Conservation (phyloP, 208 protist species). For the Leishmania tropica region DNA sequence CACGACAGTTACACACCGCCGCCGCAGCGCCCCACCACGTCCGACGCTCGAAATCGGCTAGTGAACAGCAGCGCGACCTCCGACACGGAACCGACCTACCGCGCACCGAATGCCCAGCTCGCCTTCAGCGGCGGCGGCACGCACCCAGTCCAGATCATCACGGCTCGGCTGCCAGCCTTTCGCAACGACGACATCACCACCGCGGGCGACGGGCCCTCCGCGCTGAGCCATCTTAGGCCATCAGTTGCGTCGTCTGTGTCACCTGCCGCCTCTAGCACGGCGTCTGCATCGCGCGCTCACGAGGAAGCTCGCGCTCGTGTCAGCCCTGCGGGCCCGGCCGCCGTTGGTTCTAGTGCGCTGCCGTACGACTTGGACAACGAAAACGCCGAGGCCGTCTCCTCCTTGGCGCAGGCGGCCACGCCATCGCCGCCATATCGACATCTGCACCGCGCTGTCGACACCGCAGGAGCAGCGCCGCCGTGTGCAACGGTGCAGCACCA, state of each 20-base stretch:
- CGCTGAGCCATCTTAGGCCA: not conserved
- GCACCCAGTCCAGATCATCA: conserved; percentile 28
- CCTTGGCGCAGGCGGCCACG: not conserved
- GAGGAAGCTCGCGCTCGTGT: not conserved
- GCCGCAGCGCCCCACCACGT: not conserved
- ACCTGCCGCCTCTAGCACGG: not conserved
- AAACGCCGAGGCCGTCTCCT: conserved; percentile 1
- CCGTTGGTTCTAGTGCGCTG: not conserved
- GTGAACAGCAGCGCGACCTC: conserved; percentile 1
- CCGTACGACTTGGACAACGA: not conserved
- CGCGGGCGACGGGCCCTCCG: not conserved
- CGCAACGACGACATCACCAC: conserved; percentile 30
- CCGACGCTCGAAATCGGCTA: not conserved
- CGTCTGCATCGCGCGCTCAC: not conserved
- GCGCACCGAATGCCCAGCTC: conserved; percentile 21
- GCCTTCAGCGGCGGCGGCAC: conserved; percentile 31
- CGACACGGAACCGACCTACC: conserved; percentile 6
- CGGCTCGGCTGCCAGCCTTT: conserved; percentile 24
- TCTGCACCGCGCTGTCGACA: not conserved
- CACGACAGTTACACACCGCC: not conserved
- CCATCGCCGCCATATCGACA: conserved; percentile 20
- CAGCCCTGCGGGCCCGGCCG: not conserved
- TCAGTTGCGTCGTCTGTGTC: not conserved
- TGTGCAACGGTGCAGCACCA: not conserved
- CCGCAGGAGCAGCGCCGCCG: not conserved